phyloP scores from a whole-genome alignment of 306 rosid genomes.

The Glycyrrhiza uralensis region DNA sequence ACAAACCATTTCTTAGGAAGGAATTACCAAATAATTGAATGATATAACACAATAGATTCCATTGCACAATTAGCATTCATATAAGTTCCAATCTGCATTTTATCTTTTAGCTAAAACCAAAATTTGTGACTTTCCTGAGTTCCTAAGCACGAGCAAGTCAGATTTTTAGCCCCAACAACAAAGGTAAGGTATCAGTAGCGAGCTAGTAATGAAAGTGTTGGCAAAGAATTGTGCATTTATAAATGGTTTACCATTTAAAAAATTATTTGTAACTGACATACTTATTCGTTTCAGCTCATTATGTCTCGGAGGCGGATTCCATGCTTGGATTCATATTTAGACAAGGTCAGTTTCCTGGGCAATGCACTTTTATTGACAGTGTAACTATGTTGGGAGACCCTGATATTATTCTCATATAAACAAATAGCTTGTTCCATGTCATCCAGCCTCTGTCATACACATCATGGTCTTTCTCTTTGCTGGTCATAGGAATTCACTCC shows the following conservation, averaged over 20 bases:
- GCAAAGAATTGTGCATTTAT: background rate
- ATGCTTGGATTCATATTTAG: slow-evolving; percentile 94
- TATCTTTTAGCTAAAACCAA: background rate
- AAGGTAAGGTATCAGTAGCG: too few relatives aligned
- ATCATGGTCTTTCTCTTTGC: too few relatives aligned
- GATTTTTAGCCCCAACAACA: too few relatives aligned
- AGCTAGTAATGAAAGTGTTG: background rate
- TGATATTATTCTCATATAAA: background rate
- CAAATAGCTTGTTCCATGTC: background rate
- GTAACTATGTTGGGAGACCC: background rate
- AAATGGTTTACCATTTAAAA: slow-evolving; percentile 6
- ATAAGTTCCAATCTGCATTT: background rate
- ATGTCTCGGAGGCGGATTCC: slow-evolving; percentile 95
- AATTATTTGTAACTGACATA: slow-evolving; percentile 21
- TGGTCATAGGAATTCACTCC: too few relatives aligned
- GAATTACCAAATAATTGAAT: slow-evolving; percentile 7
- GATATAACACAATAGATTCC: background rate
- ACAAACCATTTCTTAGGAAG: background rate
- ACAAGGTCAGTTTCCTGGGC: slow-evolving; percentile 57
- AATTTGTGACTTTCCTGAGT: too few relatives aligned
- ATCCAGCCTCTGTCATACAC: too few relatives aligned
- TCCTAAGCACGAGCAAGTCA: too few relatives aligned
- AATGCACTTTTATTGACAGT: slow-evolving; percentile 1
- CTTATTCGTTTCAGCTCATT: slow-evolving; percentile 59
- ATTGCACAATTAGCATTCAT: background rate